A percentile compares a stretch with the other conserved stretches of the same genome.
Evolutionary conservation across 2,329 filamentous ascomycete species (phyloP).

Genomic region (Fusarium irregulare): DNA sequence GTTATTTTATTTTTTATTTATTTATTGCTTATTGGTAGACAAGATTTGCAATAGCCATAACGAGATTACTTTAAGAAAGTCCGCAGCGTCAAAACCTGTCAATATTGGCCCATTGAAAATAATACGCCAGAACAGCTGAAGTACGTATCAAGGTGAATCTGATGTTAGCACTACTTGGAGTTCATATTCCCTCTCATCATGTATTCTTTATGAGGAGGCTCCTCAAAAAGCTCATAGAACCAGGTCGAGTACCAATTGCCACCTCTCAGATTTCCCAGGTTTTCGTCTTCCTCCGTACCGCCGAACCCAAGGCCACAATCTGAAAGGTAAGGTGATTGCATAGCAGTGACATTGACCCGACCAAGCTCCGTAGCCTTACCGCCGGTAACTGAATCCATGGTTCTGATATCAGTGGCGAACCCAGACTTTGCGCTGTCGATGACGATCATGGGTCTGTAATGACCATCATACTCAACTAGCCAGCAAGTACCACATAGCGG

Average conservation of each 20-base stretch:
- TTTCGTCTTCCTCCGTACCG: fast-evolving
- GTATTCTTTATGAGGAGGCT: background rate
- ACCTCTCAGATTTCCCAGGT: background rate
- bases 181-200: background rate
- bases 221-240: background rate
- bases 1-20: fast-evolving
- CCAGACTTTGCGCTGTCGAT: background rate
- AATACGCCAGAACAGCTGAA: fast-evolving
- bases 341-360: background rate
- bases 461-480: fast-evolving
- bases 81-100: too few species aligned
- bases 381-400: fast-evolving
- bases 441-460: fast-evolving
- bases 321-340: fast-evolving
- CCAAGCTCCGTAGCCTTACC: fast-evolving
- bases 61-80: too few species aligned
- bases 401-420: fast-evolving
- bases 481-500: background rate
- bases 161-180: fast-evolving
- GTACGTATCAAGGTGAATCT: fast-evolving
- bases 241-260: background rate
- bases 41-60: too few species aligned
- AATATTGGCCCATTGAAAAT: too few species aligned
- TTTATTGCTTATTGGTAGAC: too few species aligned
- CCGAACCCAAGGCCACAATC: background rate